Base-by-base conservation (phyloP, 2,329 filamentous ascomycete genomes). In the Aspergillus fumigatiaffinis region DNA sequence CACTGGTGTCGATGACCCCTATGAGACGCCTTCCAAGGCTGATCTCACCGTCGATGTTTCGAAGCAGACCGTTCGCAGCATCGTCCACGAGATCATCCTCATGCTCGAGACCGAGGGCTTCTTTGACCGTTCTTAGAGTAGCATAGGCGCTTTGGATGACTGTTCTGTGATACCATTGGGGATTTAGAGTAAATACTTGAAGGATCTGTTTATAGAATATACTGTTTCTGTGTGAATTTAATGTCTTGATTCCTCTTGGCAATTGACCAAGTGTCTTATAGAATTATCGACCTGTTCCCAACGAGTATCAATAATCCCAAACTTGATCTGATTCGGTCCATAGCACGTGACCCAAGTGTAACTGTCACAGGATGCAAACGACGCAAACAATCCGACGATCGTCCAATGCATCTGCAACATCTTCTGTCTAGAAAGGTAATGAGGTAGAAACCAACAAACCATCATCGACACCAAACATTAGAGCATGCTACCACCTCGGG, bases 1-100 rank as follows among this genome's bases (percentile, higher is more conserved):
- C 84, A 99, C 94, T 7, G 94, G 94, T 69, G 92, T 99, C 56
- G 93, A 97, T 73, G 93, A 97, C 80, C 92, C 94, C 51, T 99
- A 99, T 73, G 94, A 99, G 86, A 73, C 77, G 23, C 94, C 94
- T 9, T 69, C 78, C 65, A 92, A 93, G 78, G 85, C 92, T 32
- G 87, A 97, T 73, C 81, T 99, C 63, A 85, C 86, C 4, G 93
- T 97, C 42, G 89, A 97, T 76, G 75, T 88, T 55, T 87, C 90
- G 78, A 94, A 89, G 84, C 91, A 90, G 77, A 90, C 86, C 64
- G 92, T 97, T 50, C 85, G 94, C 71, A 94, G 90, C 59, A 93
- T 93, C 61, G 94, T 99, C 53, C 94, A 99, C 81, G 90, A 97
- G 84, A 97, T 99, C 70, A 84, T 99, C 62, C 82, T 99, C 70